phyloP scores from a whole-genome alignment of 805 yeast genomes.

The Metschnikowia similis region DNA sequence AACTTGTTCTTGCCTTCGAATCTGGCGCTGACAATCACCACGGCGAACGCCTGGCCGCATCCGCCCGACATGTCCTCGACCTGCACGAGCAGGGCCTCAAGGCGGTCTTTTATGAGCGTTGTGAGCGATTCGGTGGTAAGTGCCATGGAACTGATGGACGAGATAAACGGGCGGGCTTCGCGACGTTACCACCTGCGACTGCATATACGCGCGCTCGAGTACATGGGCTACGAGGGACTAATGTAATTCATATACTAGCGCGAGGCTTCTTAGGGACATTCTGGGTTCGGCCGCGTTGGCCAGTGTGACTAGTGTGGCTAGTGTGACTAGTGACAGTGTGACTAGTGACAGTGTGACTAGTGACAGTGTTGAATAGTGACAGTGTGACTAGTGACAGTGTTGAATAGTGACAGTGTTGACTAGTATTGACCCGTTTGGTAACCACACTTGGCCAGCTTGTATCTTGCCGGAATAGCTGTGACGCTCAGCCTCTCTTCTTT shows the following conservation, averaged over 20 bases:
- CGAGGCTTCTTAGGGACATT: no score
- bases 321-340: no score
- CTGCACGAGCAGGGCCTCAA: conserved; percentile 61
- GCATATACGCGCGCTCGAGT: not conserved
- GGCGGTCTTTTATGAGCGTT: conserved; percentile 46
- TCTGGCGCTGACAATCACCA: conserved; percentile 67
- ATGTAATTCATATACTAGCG: not conserved
- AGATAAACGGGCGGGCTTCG: conserved; percentile 2
- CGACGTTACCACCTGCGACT: not conserved
- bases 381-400: no score
- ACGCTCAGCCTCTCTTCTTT: conserved; percentile 9
- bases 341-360: no score
- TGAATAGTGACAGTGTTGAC: no score
- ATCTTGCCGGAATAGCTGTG: no score
- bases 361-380: no score
- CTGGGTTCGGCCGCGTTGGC: no score
- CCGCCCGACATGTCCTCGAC: conserved; percentile 82
- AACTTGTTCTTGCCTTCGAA: conserved; percentile 82
- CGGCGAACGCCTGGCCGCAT: conserved; percentile 97
- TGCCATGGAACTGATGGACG: conserved; percentile 19
- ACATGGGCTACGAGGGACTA: not conserved
- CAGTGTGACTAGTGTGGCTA: no score
- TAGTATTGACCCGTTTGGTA: no score
- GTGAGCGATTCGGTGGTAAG: conserved; percentile 42
- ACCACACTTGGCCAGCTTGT: no score